These are phyloP conservation scores for Talaromyces piceae DNA, from an alignment of 2,329 filamentous ascomycete species.

Conservation along the genomic window DNA sequence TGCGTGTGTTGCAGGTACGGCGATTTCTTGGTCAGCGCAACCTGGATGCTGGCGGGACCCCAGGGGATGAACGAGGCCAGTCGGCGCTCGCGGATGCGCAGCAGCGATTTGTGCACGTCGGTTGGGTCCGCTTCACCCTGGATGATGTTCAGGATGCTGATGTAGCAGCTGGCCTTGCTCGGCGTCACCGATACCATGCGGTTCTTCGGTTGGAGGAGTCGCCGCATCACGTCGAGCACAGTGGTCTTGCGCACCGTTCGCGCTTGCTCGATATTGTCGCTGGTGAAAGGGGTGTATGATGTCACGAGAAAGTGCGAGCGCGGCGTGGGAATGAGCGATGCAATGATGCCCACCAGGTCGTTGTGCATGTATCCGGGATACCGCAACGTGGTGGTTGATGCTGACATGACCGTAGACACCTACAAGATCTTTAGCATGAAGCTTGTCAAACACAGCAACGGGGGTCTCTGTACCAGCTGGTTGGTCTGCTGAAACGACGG, in stretches of 20 bases:
- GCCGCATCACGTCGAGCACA: slow-evolving; percentile 93
- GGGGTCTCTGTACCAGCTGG: slow-evolving; percentile 58
- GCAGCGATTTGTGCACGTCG: slow-evolving; percentile 93
- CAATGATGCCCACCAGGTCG: slow-evolving; percentile 92
- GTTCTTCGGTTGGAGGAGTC: slow-evolving; percentile 94
- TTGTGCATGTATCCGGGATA: slow-evolving; percentile 99
- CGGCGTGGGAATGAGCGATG: slow-evolving; percentile 90
- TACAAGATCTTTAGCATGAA: slow-evolving; percentile 23
- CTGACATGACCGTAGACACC: slow-evolving; percentile 96
- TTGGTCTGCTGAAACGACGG: slow-evolving; percentile 97
- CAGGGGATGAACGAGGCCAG: slow-evolving; percentile 96
- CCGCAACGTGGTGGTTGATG: slow-evolving; percentile 88
- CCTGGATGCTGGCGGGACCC: slow-evolving; percentile 96
- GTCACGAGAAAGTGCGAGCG: slow-evolving; percentile 98
- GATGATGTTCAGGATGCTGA: slow-evolving; percentile 97
- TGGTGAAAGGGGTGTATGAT: slow-evolving; percentile 94
- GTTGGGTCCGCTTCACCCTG: slow-evolving; percentile 97
- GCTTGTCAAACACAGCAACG: not conserved
- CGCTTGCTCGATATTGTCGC: slow-evolving; percentile 90
- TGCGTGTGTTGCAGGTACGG: slow-evolving; percentile 93
- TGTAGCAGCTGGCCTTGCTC: slow-evolving; percentile 97
- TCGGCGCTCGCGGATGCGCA: slow-evolving; percentile 88
- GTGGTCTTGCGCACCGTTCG: slow-evolving; percentile 98
- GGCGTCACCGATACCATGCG: slow-evolving; percentile 97
- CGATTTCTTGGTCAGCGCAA: slow-evolving; percentile 91